Conservation (phyloP, 257 asterid genomes). For the Capsicum pubescens region DNA sequence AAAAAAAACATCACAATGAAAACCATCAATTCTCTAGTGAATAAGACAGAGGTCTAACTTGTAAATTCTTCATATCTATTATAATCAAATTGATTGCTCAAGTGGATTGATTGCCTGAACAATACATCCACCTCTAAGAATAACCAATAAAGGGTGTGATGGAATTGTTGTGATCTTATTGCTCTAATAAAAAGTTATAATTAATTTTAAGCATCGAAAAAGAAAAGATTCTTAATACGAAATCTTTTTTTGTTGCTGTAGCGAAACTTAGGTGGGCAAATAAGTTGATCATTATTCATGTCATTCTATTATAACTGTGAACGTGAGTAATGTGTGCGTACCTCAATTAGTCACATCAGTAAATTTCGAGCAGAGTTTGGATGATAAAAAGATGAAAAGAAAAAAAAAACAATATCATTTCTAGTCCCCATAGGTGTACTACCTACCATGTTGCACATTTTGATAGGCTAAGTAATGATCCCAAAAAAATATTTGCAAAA, state of each 20-base stretch:
- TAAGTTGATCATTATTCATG: neutral
- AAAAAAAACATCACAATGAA: no score
- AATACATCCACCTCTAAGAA: neutral
- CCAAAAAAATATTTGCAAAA: slow-evolving; percentile 35
- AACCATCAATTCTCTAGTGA: no score
- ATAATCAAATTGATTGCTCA: neutral
- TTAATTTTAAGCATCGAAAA: neutral
- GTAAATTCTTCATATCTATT: neutral
- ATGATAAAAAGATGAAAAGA: neutral
- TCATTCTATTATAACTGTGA: neutral
- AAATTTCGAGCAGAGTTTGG: neutral
- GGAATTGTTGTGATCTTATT: neutral
- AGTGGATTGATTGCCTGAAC: no score
- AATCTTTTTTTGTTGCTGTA: neutral
- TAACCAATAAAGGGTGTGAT: neutral
- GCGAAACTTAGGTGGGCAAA: neutral
- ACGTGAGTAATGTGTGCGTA: neutral
- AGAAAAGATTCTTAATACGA: accelerated
- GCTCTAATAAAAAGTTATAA: neutral
- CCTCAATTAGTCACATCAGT: neutral
- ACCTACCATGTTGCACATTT: slow-evolving; percentile 36
- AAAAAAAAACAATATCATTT: neutral
- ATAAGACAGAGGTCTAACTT: no score
- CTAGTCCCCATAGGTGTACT: neutral
- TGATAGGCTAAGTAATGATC: slow-evolving; percentile 43